Percentiles rank a stretch among this genome's conserved stretches.
Evolutionary conservation across 2,329 filamentous ascomycete genomes (phyloP).

Genomic region (Bisporella sp.): DNA sequence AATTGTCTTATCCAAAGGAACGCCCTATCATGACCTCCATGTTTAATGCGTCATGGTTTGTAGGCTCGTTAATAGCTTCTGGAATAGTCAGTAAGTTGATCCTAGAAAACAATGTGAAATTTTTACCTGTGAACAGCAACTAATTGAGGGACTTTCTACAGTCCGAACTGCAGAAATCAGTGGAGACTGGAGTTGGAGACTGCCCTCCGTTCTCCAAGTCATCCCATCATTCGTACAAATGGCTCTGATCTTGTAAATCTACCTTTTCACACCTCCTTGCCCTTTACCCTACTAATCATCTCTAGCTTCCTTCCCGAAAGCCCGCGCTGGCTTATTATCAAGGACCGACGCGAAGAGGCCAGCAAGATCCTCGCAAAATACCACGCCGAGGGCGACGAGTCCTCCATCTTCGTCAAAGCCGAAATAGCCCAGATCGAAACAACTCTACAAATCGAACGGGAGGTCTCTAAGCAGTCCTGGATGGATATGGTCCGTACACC

Average conservation of each 20-base stretch:
- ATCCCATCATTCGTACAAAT: not conserved
- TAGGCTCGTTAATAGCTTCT: not conserved
- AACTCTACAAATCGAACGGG: not conserved
- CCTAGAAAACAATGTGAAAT: too few relatives aligned
- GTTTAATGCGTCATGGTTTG: not conserved
- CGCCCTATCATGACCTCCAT: not conserved
- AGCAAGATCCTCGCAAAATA: conserved; percentile 42
- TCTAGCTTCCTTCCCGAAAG: conserved; percentile 41
- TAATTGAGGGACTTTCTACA: not conserved
- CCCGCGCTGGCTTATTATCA: conserved; percentile 42
- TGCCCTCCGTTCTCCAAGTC: not conserved
- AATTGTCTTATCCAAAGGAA: not conserved
- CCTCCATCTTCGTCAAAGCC: conserved; percentile 37
- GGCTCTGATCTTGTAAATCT: conserved; percentile 8
- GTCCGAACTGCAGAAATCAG: not conserved
- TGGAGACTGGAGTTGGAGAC: not conserved
- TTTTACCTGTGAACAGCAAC: not conserved
- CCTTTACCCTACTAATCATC: too few relatives aligned
- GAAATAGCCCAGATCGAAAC: conserved; percentile 23
- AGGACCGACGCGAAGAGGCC: conserved; percentile 44
- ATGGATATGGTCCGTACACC: not conserved
- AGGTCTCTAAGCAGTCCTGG: not conserved
- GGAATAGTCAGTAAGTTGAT: too few relatives aligned
- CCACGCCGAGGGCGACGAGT: conserved; percentile 39
- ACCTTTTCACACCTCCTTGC: too few relatives aligned